phyloP scores from a whole-genome alignment of 129 eudicot species.

The Helianthus annuus region DNA sequence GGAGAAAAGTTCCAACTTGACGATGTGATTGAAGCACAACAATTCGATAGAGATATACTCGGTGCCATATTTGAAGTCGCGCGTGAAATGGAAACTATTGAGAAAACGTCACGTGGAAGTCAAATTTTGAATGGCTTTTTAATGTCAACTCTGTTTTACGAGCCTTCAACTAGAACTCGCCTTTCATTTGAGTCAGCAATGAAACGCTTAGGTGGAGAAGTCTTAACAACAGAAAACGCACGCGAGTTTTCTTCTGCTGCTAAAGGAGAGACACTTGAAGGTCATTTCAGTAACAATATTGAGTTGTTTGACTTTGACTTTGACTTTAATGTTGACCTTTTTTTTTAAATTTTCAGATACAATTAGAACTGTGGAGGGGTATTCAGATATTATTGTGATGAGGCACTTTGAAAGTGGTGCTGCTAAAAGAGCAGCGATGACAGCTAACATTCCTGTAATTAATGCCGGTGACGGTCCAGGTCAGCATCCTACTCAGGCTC shows the following conservation, averaged over 20 bases:
- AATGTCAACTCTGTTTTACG: slow-evolving; percentile 94
- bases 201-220: slow-evolving; percentile 97
- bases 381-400: slow-evolving; percentile 91
- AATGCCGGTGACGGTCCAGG: slow-evolving; percentile 99
- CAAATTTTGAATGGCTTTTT: slow-evolving; percentile 77
- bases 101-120: slow-evolving; percentile 80
- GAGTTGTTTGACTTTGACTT: background rate
- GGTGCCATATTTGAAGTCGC: slow-evolving; percentile 89
- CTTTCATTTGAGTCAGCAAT: slow-evolving; percentile 98
- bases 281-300: slow-evolving; percentile 32
- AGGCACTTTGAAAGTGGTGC: slow-evolving; percentile 98
- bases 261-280: slow-evolving; percentile 98
- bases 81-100: slow-evolving; percentile 88
- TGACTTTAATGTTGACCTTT: slow-evolving; percentile 13
- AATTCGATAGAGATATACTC: slow-evolving; percentile 80
- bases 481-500: slow-evolving; percentile 98
- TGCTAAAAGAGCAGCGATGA: slow-evolving; percentile 88
- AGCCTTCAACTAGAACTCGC: slow-evolving; percentile 97
- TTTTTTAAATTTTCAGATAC: slow-evolving; percentile 48
- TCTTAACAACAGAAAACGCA: slow-evolving; percentile 95
- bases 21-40: slow-evolving; percentile 91
- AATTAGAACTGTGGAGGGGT: slow-evolving; percentile 94
- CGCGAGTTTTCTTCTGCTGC: slow-evolving; percentile 98
- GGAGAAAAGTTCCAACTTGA: slow-evolving; percentile 75
- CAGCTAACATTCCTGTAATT: slow-evolving; percentile 84